Evolutionary conservation across 169 alveolate species (phyloP), one percentile per base, ranked within the genome.

Genomic region (Cryptosporidium parvum): DNA sequence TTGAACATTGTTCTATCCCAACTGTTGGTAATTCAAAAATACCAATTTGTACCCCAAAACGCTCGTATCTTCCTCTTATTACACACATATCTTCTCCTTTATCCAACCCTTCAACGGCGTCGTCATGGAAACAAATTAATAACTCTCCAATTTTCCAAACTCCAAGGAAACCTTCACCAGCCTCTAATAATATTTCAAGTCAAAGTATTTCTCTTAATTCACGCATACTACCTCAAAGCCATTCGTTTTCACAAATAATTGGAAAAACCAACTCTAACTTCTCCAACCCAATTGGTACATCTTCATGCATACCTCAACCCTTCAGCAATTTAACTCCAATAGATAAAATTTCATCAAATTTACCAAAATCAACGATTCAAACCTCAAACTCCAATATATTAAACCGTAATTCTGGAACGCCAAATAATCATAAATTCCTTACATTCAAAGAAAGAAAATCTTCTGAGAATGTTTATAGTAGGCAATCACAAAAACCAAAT

Each of bases 31-130:
- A 21, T 8, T 59, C 70, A 16, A 33, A 35, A 35, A 31, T 23
- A 44, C 39, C 85, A 26, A 71, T 73, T 5, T 73, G 86, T n/a
- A 73, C 86, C 33, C 86, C 86, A 73, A 73, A 73, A 2, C 62
- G 59, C 16, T 73, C 86, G 5, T 73, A 56, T 59, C 35, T 73
- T 21, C 86, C 86, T 33, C 18, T 59, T 18, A 10, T 73, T 21
- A 53, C 33, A 0, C 29, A 69, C 5, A 3, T 69, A 9, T 9
- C 65, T 16, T 31, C 86, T 6, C 86, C 86, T n/a, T n/a, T 44
- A 26, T 73, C 86, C 1, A 73, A 73, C 42, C 31, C 56, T 18
- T 56, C 86, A 18, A 33, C 86, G 1, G 56, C 86, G 14, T 73
- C 86, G 9, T 53, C 86, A 12, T 73, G 69, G 70, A 73, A 73